Percentiles rank a stretch among this genome's conserved stretches.
phyloP scores from a whole-genome alignment of 352 stramenopile genomes.

The Phytophthora cactorum region DNA sequence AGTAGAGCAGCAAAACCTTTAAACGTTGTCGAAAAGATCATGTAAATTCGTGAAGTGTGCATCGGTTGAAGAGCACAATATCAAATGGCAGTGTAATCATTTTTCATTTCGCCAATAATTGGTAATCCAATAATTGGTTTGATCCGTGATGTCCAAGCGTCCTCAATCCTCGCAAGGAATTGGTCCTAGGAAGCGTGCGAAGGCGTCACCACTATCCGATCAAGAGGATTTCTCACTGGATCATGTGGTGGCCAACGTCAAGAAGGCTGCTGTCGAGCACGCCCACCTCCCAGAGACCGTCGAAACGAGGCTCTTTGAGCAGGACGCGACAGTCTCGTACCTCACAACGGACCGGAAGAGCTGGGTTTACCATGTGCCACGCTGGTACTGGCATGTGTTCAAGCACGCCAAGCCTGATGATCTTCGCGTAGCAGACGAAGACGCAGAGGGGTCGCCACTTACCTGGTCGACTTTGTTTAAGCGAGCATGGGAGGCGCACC shows the following conservation, averaged over 20 bases:
- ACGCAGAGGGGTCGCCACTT: neutral
- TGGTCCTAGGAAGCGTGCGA: constrained; percentile 23
- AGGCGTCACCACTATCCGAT: neutral
- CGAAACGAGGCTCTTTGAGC: constrained; percentile 35
- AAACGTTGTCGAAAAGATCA: constrained; percentile 20
- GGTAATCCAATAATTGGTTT: neutral
- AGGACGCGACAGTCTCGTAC: constrained; percentile 34
- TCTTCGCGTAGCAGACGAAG: constrained; percentile 5
- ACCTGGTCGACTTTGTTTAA: constrained; percentile 41
- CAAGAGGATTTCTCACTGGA: constrained; percentile 37
- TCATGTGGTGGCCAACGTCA: constrained; percentile 23
- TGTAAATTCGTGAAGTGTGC: constrained; percentile 20
- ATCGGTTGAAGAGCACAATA: neutral
- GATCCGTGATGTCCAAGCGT: constrained; percentile 26
- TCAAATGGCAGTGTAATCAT: constrained; percentile 2
- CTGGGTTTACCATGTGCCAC: constrained; percentile 67
- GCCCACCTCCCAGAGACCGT: constrained; percentile 18
- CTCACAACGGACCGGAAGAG: constrained; percentile 47
- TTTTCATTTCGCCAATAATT: constrained; percentile 5
- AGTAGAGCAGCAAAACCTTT: neutral
- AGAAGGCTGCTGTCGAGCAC: constrained; percentile 25
- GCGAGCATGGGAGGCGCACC: constrained; percentile 67
- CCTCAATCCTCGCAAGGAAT: neutral
- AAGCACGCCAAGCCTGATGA: constrained; percentile 27
- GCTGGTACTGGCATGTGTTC: constrained; percentile 57